Base-by-base conservation (phyloP, 768 basidiomycete species). In the Boletus huronensis region DNA sequence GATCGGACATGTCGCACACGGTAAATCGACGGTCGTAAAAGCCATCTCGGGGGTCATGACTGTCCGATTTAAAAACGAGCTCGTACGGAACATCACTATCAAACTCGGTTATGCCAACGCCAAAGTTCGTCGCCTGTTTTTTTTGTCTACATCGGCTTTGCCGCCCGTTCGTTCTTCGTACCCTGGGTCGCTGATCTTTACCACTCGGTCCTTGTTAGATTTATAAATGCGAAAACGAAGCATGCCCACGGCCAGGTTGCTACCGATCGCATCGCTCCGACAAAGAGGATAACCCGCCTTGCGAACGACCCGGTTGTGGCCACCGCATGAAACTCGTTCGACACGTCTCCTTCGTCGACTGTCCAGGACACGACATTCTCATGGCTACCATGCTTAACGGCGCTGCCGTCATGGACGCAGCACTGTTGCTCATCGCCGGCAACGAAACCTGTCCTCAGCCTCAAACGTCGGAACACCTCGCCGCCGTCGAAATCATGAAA, bases 301-400 rank as follows among this genome's bases (percentile, higher is more conserved):
- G 97, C 72, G 94, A 97, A 73, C 82, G 93, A 19, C 90, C 92
- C 21, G 92, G 93, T 56, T 98, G 97, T 74, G 87, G 85, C 36
- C 84, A 85, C 52, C 82, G 83, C 17, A 94, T 98, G 93, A 88
- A 88, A 64, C 84, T 98, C 61, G 69, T 98, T 59, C 87, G 95
- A 61, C 97, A 99, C 66, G 95, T 98, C 66, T 98, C 96, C 3
- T 99, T 99, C 73, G 97, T 99, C 68, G 97, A 99, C 73, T 93
- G 89, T 64, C 93, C 91, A 1, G 92, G 95, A 58, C 95, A 96
- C 83, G 94, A 98, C 73, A 98, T 99, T 85, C 86, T 99, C 72
- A 99, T 99, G 97, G 97, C 97, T 48, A 99, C 96, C 60, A 99
- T 99, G 97, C 79, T 99, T 63, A 98, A 98, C 81, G 97, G 96